Evolutionary conservation across 73 alveolate species (phyloP).

Genomic region (Paramecium sonneborni): DNA sequence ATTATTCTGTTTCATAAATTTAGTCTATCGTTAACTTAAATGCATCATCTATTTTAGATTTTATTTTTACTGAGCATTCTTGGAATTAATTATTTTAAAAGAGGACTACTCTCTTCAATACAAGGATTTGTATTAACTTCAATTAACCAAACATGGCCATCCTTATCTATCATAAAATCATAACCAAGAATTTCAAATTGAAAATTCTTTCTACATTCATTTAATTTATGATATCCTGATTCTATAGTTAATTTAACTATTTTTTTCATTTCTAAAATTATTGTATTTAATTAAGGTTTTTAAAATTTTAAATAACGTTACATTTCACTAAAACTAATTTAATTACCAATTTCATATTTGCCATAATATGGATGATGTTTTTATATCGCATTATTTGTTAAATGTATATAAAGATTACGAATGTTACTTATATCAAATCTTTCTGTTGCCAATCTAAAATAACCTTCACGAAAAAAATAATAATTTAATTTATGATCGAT

Average conservation of each 20-base stretch:
- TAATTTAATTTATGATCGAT: slow-evolving; percentile 58
- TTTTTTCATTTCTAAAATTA: slow-evolving; percentile 66
- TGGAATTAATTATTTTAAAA: slow-evolving; percentile 39
- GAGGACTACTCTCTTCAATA: slow-evolving; percentile 73
- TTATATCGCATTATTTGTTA: slow-evolving; percentile 84
- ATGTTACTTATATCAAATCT: slow-evolving; percentile 64
- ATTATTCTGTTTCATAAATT: not conserved
- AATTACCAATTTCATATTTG: slow-evolving; percentile 82
- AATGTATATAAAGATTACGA: slow-evolving; percentile 74
- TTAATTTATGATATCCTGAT: slow-evolving; percentile 63
- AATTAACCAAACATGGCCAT: slow-evolving; percentile 83
- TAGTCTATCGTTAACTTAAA: not conserved
- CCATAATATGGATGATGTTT: slow-evolving; percentile 79
- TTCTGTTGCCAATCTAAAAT: slow-evolving; percentile 56
- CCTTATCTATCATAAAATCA: slow-evolving; percentile 89
- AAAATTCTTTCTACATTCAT: slow-evolving; percentile 67
- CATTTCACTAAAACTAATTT: slow-evolving; percentile 70
- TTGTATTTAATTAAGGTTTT: slow-evolving; percentile 16
- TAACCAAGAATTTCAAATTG: slow-evolving; percentile 87
- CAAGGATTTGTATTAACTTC: slow-evolving; percentile 95
- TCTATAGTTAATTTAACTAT: slow-evolving; percentile 67
- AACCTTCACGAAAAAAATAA: slow-evolving; percentile 61
- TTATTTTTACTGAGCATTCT: slow-evolving; percentile 42
- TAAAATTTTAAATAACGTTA: slow-evolving; percentile 68
- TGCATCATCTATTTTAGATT: slow-evolving; percentile 65